Evolutionary conservation across 2,329 filamentous ascomycete genomes (phyloP), one percentile per base, ranked within the genome.

Genomic region (Coleophoma cylindrospora): DNA sequence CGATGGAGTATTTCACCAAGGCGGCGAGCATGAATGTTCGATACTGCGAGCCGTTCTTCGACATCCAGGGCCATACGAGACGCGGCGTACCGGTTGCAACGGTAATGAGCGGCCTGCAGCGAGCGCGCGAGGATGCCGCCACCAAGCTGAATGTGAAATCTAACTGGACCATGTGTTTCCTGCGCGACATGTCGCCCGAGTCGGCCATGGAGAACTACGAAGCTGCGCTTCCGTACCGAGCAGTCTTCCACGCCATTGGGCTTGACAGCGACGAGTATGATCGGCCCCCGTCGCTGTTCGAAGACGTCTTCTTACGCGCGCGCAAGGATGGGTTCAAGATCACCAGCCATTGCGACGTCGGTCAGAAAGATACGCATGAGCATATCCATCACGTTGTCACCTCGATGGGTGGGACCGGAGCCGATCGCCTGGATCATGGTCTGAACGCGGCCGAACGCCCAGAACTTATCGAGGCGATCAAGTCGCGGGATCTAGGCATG

Each of bases 11-110:
- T 70, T 86, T 90, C 64, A 62, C 73, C 41, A 79, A 75, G 51
- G 86, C 84, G 2, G 72, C 76, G 14, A 68, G 69, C 7, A 80
- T 89, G 56, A 79, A 79, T 43, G 80, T 90, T 1, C 74, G 77
- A 45, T 87, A 91, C 62, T 83, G 83, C 27, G 87, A 91, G 65
- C 76, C 89, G 56, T 91, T 89, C 69, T 90, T 91, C 68, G 87
- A 91, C 64, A 85, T 86, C 1, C 87, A 91, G 66, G 85, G 82
- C 1, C 87, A 91, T 67, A 76, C 80, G 5, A 70, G 70, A 17
- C 76, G 86, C 15, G 83, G 83, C 5, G 69, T 91, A 3, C 56
- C 72, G 3, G 83, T 86, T 60, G 69, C 76, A 19, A 81, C 77
- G 3, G 74, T 90, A 19, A 73, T 89, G 15, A 64, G 65, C 2